A percentile compares a stretch with the other conserved stretches of the same genome.
These are phyloP conservation scores for Blastocystis sp. DNA, from an alignment of 352 stramenopile genomes.

Conservation along the genomic window DNA sequence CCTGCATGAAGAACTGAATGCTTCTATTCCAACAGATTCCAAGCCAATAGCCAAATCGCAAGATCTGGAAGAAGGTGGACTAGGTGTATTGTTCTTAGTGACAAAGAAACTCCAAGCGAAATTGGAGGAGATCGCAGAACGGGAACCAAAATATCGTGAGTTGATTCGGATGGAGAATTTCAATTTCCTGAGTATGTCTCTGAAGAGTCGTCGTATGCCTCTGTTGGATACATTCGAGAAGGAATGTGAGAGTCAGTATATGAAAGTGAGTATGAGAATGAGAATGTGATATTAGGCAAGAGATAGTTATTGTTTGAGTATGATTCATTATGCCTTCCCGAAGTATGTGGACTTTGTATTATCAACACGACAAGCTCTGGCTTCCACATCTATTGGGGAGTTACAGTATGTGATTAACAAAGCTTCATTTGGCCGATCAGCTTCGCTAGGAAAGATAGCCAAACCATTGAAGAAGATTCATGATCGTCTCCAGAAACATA, in stretches of 20 bases:
- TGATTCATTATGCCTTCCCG: not conserved
- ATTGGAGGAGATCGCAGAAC: not conserved
- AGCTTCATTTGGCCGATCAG: not conserved
- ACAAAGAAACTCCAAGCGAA: not conserved
- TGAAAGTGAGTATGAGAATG: not conserved
- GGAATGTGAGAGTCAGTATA: not conserved
- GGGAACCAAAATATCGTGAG: slow-evolving; percentile 31
- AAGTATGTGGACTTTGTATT: slow-evolving; percentile 14
- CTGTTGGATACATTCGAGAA: not conserved
- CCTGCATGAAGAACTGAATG: not conserved
- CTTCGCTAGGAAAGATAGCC: slow-evolving; percentile 14
- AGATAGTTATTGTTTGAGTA: not conserved
- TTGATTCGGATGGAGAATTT: slow-evolving; percentile 35
- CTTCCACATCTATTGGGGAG: not conserved
- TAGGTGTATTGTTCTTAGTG: not conserved
- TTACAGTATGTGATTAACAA: not conserved
- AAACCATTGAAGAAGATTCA: not conserved
- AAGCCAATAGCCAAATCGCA: not conserved
- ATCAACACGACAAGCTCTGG: not conserved
- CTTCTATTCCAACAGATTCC: not conserved
- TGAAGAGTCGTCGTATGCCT: not conserved
- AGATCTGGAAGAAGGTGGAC: not conserved
- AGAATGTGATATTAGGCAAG: not conserved
- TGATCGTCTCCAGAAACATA: slow-evolving; percentile 28
- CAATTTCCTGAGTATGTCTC: not conserved